Evolutionary conservation across 805 yeast genomes (phyloP).

Genomic region (Cyberlindnera petersonii): DNA sequence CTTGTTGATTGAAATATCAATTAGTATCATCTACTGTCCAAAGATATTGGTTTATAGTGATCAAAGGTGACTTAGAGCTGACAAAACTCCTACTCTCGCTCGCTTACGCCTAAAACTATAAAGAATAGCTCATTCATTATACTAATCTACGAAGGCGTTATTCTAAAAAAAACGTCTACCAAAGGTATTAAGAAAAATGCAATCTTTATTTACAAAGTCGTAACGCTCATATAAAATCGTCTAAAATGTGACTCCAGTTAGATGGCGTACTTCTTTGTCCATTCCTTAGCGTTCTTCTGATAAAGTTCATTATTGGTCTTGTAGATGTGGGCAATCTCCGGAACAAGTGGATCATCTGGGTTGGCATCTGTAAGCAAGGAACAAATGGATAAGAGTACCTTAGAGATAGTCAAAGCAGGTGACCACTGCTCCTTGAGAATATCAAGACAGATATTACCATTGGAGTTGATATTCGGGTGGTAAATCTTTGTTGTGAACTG

Average conservation of each 20-base stretch:
- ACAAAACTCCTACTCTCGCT: no score
- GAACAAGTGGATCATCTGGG: constrained; percentile 98
- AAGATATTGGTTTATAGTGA: no score
- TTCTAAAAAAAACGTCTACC: not conserved
- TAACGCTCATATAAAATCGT: constrained; percentile 1
- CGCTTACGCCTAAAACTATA: no score
- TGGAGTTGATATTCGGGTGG: constrained; percentile 95
- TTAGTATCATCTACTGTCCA: no score
- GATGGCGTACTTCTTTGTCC: constrained; percentile 98
- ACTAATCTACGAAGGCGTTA: no score
- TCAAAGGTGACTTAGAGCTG: no score
- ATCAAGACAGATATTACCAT: constrained; percentile 95
- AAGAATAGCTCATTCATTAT: not conserved
- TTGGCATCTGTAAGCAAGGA: constrained; percentile 96
- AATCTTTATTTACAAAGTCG: constrained; percentile 19
- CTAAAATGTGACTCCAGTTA: constrained; percentile 4
- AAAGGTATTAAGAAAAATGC: constrained; percentile 9
- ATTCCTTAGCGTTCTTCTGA: constrained; percentile 95
- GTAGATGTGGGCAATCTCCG: constrained; percentile 95
- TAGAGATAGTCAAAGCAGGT: constrained; percentile 94
- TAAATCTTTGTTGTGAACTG: constrained; percentile 92
- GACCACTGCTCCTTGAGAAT: constrained; percentile 98
- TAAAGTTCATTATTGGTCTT: constrained; percentile 91
- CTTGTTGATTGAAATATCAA: no score
- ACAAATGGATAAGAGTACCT: constrained; percentile 90